phyloP scores from a whole-genome alignment of 1,284 basidiomycete species.

The Cystobasidium sp. region DNA sequence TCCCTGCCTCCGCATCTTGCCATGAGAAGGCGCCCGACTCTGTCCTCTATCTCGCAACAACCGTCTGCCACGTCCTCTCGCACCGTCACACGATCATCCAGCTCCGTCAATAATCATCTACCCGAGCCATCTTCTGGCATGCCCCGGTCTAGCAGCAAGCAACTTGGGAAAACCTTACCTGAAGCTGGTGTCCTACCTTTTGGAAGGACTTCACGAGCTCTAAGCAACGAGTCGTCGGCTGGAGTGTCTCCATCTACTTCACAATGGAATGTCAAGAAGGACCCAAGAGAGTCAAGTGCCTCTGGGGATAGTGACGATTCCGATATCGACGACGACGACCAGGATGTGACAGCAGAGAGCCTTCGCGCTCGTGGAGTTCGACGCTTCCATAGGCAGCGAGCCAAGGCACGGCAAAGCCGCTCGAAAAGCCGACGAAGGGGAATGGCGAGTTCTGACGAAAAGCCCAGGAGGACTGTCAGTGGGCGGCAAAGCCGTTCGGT shows the following conservation, averaged over 20 bases:
- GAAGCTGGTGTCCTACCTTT: not conserved
- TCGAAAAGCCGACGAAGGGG: constrained; percentile 9
- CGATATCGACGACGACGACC: not conserved
- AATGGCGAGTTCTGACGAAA: constrained; percentile 2
- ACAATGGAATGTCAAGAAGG: constrained; percentile 1
- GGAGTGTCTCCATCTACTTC: not conserved
- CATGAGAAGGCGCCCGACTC: constrained; percentile 2
- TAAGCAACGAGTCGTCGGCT: not conserved
- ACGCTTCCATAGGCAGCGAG: not conserved
- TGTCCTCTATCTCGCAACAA: not conserved
- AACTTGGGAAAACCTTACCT: not conserved
- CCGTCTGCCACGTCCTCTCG: not conserved
- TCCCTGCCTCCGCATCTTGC: constrained; percentile 6
- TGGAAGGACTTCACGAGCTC: not conserved
- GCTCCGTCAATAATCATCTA: not conserved
- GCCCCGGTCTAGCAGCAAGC: not conserved
- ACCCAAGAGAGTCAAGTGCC: constrained; percentile 13
- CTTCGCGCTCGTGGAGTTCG: constrained; percentile 3
- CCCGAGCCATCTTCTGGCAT: not conserved
- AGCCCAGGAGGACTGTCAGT: constrained; percentile 5
- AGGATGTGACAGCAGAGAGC: not conserved
- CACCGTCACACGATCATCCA: constrained; percentile 15
- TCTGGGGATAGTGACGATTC: not conserved
- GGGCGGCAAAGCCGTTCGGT: constrained; percentile 23
- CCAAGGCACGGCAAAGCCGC: constrained; percentile 3